These are phyloP conservation scores for Chlorella ohadii DNA, from an alignment of 139 green algal genomes.

Conservation along the genomic window DNA sequence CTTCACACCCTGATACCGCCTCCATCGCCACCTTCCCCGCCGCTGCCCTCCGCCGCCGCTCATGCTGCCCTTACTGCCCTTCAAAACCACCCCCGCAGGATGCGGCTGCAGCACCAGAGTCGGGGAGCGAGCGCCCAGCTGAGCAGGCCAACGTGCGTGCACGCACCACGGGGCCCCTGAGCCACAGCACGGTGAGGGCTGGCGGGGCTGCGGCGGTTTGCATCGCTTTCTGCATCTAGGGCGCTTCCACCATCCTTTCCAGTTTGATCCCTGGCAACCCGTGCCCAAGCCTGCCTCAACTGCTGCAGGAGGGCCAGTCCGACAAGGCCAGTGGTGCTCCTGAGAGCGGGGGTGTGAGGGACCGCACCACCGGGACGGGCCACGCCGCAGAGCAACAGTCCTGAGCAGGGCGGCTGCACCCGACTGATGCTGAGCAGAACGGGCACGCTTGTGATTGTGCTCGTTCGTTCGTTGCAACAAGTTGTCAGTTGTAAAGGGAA, in stretches of 20 bases:
- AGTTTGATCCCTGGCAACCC: no score
- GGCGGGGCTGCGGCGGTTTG: no score
- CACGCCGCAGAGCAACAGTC: background rate
- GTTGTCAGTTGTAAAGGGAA: no score
- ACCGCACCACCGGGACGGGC: slow-evolving; percentile 7
- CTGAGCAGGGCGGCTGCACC: background rate
- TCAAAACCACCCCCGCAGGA: background rate
- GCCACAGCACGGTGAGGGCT: background rate
- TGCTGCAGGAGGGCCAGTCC: background rate
- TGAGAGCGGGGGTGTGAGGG: background rate
- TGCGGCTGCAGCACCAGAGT: background rate
- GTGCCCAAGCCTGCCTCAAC: no score
- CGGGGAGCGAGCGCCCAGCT: background rate
- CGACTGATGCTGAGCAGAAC: no score
- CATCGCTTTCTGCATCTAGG: no score
- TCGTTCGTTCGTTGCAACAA: no score
- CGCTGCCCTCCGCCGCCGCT: background rate
- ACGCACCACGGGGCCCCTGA: background rate
- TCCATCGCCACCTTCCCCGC: background rate
- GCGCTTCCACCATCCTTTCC: no score
- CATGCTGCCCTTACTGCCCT: no score
- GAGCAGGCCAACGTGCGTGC: background rate
- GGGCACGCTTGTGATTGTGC: background rate
- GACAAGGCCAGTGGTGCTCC: background rate
- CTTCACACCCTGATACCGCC: no score